Conservation (phyloP, 1,284 basidiomycete genomes). For the Marasmius sp. region DNA sequence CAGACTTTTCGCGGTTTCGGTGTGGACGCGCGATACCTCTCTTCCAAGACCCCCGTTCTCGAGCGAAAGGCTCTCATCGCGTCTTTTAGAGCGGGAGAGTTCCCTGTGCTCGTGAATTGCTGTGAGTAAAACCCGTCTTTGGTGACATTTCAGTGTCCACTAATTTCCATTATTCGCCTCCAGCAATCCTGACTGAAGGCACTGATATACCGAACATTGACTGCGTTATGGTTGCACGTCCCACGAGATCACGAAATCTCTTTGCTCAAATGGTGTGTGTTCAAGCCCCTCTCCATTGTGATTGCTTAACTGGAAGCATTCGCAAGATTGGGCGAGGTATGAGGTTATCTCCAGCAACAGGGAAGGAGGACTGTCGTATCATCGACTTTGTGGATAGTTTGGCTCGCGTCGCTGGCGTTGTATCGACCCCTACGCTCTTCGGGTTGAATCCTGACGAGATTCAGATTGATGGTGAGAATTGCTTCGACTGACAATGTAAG, state of each 20-base stretch:
- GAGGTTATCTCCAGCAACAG: slow-evolving; percentile 79
- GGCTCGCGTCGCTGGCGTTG: slow-evolving; percentile 67
- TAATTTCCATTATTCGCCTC: not conserved
- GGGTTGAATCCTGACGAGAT: slow-evolving; percentile 79
- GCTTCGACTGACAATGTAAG: not conserved
- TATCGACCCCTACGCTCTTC: slow-evolving; percentile 84
- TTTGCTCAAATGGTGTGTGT: slow-evolving; percentile 88
- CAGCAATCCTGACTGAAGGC: slow-evolving; percentile 90
- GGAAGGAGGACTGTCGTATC: slow-evolving; percentile 84
- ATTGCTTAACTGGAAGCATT: not conserved
- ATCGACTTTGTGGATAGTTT: slow-evolving; percentile 91
- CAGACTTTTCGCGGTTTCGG: slow-evolving; percentile 74
- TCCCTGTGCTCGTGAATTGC: slow-evolving; percentile 91
- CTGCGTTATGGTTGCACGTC: slow-evolving; percentile 84
- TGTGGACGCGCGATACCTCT: slow-evolving; percentile 84
- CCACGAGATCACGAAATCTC: slow-evolving; percentile 86
- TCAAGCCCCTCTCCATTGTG: not conserved
- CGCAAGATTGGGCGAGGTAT: slow-evolving; percentile 88
- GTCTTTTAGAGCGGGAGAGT: slow-evolving; percentile 72
- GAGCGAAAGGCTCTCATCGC: slow-evolving; percentile 70
- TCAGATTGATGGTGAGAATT: slow-evolving; percentile 52
- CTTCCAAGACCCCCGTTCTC: slow-evolving; percentile 64
- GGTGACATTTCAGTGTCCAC: not conserved
- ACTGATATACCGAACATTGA: slow-evolving; percentile 92
- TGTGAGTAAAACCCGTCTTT: slow-evolving; percentile 44